These are phyloP conservation scores for Magnolia sinica DNA, from an alignment of 164 flowering plant species.

Conservation along the genomic window DNA sequence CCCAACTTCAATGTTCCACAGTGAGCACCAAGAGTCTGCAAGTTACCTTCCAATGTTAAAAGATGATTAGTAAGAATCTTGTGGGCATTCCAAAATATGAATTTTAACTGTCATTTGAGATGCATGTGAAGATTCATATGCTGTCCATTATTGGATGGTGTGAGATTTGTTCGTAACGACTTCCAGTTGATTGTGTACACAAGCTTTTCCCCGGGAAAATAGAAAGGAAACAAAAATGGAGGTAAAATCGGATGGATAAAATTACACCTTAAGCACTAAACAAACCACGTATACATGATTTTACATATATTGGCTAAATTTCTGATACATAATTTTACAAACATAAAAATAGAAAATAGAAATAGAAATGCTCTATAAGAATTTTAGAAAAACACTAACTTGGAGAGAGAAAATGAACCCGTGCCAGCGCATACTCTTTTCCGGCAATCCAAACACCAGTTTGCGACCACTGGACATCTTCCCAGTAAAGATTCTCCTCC, in stretches of 20 bases:
- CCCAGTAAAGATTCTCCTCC: conserved; percentile 93
- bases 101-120: too few relatives aligned
- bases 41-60: too few relatives aligned
- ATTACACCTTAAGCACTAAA: not conserved
- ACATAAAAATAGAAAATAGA: not conserved
- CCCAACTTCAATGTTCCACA: too few relatives aligned
- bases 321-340: not conserved
- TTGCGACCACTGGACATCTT: conserved; percentile 90
- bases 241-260: not conserved
- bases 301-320: not conserved
- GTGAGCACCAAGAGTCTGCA: too few relatives aligned
- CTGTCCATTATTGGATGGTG: too few relatives aligned
- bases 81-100: too few relatives aligned
- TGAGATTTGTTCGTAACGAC: too few relatives aligned
- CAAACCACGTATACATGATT: not conserved
- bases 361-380: not conserved
- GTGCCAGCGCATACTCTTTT: conserved; percentile 70
- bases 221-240: not conserved
- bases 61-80: too few relatives aligned
- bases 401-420: conserved; percentile 76
- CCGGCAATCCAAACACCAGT: conserved; percentile 89
- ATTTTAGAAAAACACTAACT: conserved; percentile 20
- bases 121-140: too few relatives aligned
- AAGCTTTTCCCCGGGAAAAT: too few relatives aligned
- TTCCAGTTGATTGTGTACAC: too few relatives aligned